phyloP scores from a whole-genome alignment of 257 asterid genomes.

The Solanum bulbocastanum region DNA sequence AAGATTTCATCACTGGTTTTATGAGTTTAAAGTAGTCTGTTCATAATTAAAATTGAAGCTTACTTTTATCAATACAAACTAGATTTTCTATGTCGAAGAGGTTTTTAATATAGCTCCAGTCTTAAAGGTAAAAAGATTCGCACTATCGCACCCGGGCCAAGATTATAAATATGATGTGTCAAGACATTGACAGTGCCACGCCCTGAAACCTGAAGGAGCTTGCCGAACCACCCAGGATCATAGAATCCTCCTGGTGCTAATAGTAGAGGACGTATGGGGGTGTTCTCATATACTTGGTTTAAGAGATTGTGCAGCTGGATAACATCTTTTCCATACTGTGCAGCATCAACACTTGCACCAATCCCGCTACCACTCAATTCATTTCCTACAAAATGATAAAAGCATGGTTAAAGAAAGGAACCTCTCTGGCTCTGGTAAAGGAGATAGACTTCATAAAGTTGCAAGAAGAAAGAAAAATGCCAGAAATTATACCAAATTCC shows the following conservation, averaged over 20 bases:
- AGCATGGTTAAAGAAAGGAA: slow-evolving; percentile 2
- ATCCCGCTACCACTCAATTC: slow-evolving; percentile 82
- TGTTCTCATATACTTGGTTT: slow-evolving; percentile 30
- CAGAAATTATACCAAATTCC: slow-evolving; percentile 65
- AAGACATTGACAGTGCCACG: slow-evolving; percentile 38
- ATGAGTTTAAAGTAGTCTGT: neutral
- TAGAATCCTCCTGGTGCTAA: slow-evolving; percentile 95
- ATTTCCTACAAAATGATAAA: slow-evolving; percentile 45
- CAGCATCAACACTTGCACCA: slow-evolving; percentile 70
- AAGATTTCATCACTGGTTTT: neutral
- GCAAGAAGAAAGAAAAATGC: neutral
- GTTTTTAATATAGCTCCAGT: neutral
- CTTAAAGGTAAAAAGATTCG: neutral
- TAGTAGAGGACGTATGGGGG: slow-evolving; percentile 33
- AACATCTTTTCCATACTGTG: slow-evolving; percentile 69
- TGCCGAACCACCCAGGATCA: slow-evolving; percentile 66
- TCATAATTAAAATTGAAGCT: neutral
- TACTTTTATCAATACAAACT: neutral
- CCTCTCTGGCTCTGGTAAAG: neutral
- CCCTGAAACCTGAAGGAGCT: slow-evolving; percentile 65
- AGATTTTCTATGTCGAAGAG: neutral
- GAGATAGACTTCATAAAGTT: neutral
- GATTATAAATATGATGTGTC: slow-evolving; percentile 77
- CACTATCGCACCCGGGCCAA: slow-evolving; percentile 63
- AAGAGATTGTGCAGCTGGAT: slow-evolving; percentile 37